Evolutionary conservation across 2,329 filamentous ascomycete genomes (phyloP), one percentile per base, ranked within the genome.

Genomic region (Fusarium pininemorale): DNA sequence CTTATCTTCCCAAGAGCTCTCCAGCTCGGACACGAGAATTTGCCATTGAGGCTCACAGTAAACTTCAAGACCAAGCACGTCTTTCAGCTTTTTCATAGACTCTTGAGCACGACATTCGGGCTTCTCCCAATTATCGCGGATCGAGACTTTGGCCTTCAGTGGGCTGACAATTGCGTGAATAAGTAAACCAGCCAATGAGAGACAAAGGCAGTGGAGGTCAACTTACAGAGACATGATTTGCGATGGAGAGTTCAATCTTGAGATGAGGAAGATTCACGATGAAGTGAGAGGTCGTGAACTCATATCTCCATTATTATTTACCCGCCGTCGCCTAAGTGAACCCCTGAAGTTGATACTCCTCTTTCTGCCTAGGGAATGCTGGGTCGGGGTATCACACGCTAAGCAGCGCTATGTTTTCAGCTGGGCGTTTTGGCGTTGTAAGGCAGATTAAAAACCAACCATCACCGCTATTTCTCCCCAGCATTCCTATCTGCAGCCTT

Each of bases 61-160:
- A 24, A 86, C 77, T 0, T 81, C 66, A 37, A 84, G 81, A 3
- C 87, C 86, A 20, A 88, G 77, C 11, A 80, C 63, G 2, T 79
- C 72, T 24, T 79, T 73, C 22, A 86, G 73, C 8, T 59, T 68
- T 32, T 70, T 73, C 32, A 85, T 77, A 1, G 82, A 73, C 24
- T 71, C 79, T 38, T 84, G 82, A 1, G 82, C 76, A 3, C 82
- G 70, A 8, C 80, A 75, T 35, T 81, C 78, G 13, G 77, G 63
- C 16, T 79, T 82, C 37, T 81, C 78, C 85, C 85, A 87, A 58
- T 80, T 73, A 70, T 87, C 84, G 35, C 85, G 84, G 72, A 87
- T 79, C 47, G 80, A 81, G 68, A 85, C 66, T 62, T 83, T 82
- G 48, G 83, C 80, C 72, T 84, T 84, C 58, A 86, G 79, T 0